Evolutionary conservation across 1,139 yeast species (phyloP).

Genomic region (Geotrichum reessii): DNA sequence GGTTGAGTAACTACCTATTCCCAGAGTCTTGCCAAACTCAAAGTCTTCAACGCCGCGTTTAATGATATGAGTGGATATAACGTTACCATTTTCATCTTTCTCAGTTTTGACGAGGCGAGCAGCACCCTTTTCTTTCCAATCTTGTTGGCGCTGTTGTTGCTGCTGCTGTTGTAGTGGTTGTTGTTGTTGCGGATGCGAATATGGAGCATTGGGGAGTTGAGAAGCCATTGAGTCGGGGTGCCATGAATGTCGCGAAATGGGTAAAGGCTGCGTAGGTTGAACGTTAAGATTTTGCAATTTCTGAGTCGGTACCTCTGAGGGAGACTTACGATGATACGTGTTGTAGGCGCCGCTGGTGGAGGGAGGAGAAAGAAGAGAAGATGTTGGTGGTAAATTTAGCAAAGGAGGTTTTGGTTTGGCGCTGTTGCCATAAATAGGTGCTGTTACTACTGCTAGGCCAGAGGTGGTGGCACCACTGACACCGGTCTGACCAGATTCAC

Average conservation of each 20-base stretch:
- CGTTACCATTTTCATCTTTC: conserved; percentile 44
- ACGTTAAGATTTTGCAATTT: not conserved
- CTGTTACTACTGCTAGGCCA: not conserved
- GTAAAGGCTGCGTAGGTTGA: not conserved
- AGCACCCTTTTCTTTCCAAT: conserved; percentile 45
- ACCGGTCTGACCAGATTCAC: not conserved
- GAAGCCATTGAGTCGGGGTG: conserved; percentile 10
- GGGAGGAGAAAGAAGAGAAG: not conserved
- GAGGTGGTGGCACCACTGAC: not conserved
- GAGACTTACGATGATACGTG: not conserved
- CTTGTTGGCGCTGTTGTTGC: conserved; percentile 20
- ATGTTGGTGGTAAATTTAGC: not conserved
- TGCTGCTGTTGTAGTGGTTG: not conserved
- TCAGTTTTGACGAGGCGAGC: conserved; percentile 47
- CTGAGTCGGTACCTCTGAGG: not conserved
- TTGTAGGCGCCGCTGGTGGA: not conserved
- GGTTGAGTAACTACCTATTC: conserved; percentile 95
- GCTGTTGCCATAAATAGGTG: not conserved
- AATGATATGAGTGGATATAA: conserved; percentile 39
- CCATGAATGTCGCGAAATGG: conserved; percentile 7
- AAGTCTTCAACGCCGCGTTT: conserved; percentile 68
- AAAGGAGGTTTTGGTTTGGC: not conserved
- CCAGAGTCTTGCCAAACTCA: conserved; percentile 77
- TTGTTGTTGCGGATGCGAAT: conserved; percentile 17
- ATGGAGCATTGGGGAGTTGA: not conserved